phyloP scores from a whole-genome alignment of 495 filamentous ascomycete genomes.

The Pseudomonodictys pantanalensis region DNA sequence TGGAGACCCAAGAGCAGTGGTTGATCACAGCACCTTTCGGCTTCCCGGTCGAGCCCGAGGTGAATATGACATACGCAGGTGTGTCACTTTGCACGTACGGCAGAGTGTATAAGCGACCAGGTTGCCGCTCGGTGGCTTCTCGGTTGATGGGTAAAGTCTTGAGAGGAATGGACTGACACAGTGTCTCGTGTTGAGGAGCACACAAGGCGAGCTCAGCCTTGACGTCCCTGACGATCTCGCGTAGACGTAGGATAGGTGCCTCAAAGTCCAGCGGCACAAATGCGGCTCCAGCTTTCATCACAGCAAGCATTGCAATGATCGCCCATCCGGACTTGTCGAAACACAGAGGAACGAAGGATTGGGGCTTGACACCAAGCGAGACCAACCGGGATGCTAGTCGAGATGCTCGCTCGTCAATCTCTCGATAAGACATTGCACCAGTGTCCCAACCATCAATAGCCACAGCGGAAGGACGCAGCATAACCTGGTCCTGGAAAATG shows the following conservation, averaged over 20 bases:
- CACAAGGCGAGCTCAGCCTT: constrained; percentile 29
- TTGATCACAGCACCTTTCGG: constrained; percentile 54
- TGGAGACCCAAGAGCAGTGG: constrained; percentile 48
- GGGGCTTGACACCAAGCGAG: constrained; percentile 38
- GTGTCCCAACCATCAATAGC: constrained; percentile 36
- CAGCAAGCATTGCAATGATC: constrained; percentile 21
- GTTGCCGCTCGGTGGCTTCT: constrained; percentile 13
- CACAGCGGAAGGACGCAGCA: constrained; percentile 18
- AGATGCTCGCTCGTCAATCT: constrained; percentile 39
- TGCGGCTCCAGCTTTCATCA: constrained; percentile 33
- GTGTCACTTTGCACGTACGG: constrained; percentile 20
- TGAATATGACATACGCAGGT: constrained; percentile 46
- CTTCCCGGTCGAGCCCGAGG: constrained; percentile 54
- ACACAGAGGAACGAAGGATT: constrained; percentile 30
- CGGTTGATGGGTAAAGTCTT: constrained; percentile 14
- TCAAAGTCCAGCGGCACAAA: constrained; percentile 31
- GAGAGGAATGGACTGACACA: constrained; percentile 24
- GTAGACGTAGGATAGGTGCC: constrained; percentile 20
- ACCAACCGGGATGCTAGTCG: constrained; percentile 40
- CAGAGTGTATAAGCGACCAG: constrained; percentile 15
- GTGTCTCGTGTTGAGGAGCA: constrained; percentile 23
- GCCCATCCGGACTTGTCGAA: constrained; percentile 31
- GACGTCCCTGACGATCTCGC: constrained; percentile 26
- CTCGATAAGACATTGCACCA: constrained; percentile 35
- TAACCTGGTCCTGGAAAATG: constrained; percentile 41